Conservation (phyloP, 352 stramenopile species). For the Phytophthora capsici region DNA sequence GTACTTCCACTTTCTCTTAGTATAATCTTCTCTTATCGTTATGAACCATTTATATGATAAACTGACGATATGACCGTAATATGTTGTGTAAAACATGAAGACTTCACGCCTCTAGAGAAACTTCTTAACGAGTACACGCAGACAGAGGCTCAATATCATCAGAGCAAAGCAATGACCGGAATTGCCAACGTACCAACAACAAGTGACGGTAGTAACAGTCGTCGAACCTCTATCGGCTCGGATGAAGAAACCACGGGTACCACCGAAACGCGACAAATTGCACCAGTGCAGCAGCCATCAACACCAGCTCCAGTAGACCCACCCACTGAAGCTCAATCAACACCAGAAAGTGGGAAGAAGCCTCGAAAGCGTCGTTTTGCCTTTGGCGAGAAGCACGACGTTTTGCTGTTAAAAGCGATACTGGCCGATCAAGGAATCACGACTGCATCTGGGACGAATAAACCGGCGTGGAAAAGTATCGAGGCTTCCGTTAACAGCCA, state of each 20-base stretch:
- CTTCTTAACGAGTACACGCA: conserved; percentile 18
- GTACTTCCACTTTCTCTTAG: background rate
- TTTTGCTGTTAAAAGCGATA: conserved; percentile 22
- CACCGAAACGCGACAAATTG: background rate
- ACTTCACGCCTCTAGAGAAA: conserved; percentile 22
- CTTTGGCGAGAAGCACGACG: conserved; percentile 27
- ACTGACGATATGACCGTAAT: conserved; percentile 10
- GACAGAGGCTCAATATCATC: conserved; percentile 1
- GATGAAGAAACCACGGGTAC: background rate
- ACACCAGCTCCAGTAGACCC: background rate
- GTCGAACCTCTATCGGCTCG: conserved; percentile 1
- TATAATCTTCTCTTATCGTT: conserved; percentile 3
- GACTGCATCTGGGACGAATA: conserved; percentile 1
- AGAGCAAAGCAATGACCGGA: background rate
- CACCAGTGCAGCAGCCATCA: background rate
- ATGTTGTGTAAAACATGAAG: conserved; percentile 4
- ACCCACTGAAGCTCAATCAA: background rate
- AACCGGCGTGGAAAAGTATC: conserved; percentile 22
- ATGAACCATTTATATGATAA: conserved; percentile 5
- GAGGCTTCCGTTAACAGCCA: conserved; percentile 20
- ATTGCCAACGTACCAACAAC: background rate
- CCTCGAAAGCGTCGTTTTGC: conserved; percentile 13
- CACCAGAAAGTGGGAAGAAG: conserved; percentile 4
- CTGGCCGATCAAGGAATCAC: conserved; percentile 12
- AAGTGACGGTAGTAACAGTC: background rate